phyloP scores from a whole-genome alignment of 192 early-diverging fungal genomes.

The Podila horticola region DNA sequence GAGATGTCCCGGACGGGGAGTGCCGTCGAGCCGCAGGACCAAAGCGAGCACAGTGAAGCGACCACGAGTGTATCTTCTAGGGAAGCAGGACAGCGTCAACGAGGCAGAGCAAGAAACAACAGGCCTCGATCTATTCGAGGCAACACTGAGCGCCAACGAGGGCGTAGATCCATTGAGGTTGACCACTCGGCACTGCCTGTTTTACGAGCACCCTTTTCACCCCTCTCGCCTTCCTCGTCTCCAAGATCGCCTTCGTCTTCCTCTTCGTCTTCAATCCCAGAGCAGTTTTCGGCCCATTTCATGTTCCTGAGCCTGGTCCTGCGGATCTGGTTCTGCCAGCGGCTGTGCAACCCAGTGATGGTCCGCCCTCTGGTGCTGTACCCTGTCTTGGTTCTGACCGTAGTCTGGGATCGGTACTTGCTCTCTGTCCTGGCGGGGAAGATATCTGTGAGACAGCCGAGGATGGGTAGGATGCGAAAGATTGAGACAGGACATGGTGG shows the following conservation, averaged over 20 bases:
- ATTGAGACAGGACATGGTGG: no score
- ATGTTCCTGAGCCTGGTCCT: slow-evolving; percentile 16
- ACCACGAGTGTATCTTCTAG: no score
- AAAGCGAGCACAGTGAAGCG: no score
- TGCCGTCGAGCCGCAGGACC: background rate
- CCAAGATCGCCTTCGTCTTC: background rate
- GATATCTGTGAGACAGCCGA: no score
- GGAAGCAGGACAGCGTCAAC: no score
- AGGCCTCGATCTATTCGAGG: no score
- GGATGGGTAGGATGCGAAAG: no score
- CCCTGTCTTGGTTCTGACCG: slow-evolving; percentile 25
- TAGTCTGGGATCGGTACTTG: slow-evolving; percentile 37
- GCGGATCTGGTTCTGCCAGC: slow-evolving; percentile 26
- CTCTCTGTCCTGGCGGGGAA: slow-evolving; percentile 15
- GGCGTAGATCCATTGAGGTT: no score
- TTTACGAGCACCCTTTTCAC: background rate
- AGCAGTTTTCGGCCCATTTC: slow-evolving; percentile 25
- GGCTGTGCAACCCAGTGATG: slow-evolving; percentile 31
- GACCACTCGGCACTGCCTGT: background rate
- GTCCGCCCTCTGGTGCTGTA: slow-evolving; percentile 38
- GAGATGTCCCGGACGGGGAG: background rate
- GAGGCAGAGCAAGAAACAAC: no score
- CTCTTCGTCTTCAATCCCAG: background rate
- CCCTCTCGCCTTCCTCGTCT: background rate
- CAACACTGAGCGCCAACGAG: no score